phyloP scores from a whole-genome alignment of 202 grass and related monocot genomes.

The Panicum virgatum region DNA sequence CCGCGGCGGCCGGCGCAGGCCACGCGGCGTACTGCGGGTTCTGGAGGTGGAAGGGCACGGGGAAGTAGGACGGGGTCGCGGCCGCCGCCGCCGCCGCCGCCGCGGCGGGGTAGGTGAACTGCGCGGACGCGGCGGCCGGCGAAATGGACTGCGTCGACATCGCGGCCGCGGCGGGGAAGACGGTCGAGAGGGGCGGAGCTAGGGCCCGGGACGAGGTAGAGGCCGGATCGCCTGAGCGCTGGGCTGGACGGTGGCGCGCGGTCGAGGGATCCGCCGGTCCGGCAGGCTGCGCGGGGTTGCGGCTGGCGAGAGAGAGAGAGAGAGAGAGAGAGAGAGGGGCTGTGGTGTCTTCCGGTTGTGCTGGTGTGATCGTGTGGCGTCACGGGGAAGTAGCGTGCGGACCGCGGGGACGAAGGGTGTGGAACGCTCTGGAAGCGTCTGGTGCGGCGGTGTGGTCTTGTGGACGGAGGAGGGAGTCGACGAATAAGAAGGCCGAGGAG shows the following conservation, averaged over 20 bases:
- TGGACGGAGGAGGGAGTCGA: no score
- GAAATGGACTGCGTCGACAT: constrained; percentile 64
- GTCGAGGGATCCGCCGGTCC: neutral
- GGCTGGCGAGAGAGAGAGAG: neutral
- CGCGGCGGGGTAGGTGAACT: no score
- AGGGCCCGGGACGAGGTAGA: neutral
- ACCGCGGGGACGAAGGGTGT: neutral
- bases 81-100: no score
- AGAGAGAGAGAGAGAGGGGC: no score
- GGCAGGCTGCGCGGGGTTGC: neutral
- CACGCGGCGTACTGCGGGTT: constrained; percentile 37
- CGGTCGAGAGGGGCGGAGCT: neutral
- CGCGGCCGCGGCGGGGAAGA: neutral
- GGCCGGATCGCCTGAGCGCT: neutral
- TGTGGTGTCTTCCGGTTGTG: neutral
- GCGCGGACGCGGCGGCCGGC: no score
- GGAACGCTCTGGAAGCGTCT: constrained; percentile 42
- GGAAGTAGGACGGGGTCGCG: constrained; percentile 56
- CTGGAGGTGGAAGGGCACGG: constrained; percentile 75
- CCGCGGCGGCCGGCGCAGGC: neutral
- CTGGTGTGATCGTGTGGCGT: neutral
- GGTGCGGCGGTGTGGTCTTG: no score
- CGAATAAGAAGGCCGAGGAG: no score
- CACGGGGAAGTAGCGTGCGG: neutral
- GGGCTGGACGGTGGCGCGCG: neutral